Base-by-base conservation (phyloP, 768 basidiomycete species). In the Tylopilus vinaceipallidus region DNA sequence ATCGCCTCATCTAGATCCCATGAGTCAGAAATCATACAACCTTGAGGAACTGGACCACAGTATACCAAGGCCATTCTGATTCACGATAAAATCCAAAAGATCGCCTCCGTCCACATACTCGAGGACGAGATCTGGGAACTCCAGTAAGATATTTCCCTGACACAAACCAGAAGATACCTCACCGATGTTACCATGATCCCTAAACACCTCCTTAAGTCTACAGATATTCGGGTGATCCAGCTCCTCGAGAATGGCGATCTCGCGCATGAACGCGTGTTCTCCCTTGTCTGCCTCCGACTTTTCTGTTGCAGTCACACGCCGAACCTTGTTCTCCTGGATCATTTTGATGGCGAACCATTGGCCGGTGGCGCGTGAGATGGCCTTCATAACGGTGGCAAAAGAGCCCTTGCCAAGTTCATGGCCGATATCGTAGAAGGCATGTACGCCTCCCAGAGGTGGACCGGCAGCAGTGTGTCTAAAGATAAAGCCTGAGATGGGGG, bases 81-180 rank as follows among this genome's bases (percentile, higher is more conserved):
- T 73, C 43, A 91, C 64, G 54, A 95, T 92, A 57, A 81, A 83
- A 51, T 92, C 90, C 17, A 95, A 74, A 12, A 98, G 74, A 64
- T 97, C 94, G 0, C 93, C 95, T 11, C 95, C 95, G 23, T 86
- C 81, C 11, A 97, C 78, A 52, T 82, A 82, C 64, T 97, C 93
- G 49, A 95, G 71, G 2, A 95, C 90, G 26, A 95, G 75, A 64
- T 84, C 88, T 90, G 65, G 63, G 20, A 20, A 33, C 43, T 61
- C 16, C 63, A 27, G 45, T 75, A 62, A 36, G 70, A 64, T 6
- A 36, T 22, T 26, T 26, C 16, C 37, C 17, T 43, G 24, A 36
- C 47, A 7, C 27, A 6, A 0, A 50, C 24, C 40, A 10, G 20
- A 38, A 22, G 39, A 33, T 29, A 64, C 76, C 61, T 59, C 29